A percentile compares a stretch with the other conserved stretches of the same genome.
Conservation (phyloP, 1,284 basidiomycete species). For the Cutaneotrichosporon sp. region DNA sequence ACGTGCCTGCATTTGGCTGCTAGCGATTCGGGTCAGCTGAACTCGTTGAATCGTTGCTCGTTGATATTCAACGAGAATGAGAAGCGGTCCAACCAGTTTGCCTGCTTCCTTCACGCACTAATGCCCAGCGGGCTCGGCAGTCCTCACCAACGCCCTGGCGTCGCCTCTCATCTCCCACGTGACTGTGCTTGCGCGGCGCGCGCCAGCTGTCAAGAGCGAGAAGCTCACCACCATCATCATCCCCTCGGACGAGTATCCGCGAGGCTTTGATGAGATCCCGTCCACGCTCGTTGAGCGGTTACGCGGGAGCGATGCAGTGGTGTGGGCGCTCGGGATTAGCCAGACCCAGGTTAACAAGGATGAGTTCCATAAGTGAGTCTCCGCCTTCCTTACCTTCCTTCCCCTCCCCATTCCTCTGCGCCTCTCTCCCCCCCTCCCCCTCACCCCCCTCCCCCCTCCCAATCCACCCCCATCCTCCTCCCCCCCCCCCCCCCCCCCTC, state of each 20-base stretch:
- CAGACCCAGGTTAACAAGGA: constrained; percentile 11
- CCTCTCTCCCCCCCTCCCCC: too few relatives aligned
- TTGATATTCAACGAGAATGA: background rate
- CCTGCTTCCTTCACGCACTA: background rate
- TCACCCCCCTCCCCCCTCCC: too few relatives aligned
- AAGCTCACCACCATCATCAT: constrained; percentile 32
- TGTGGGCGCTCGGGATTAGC: constrained; percentile 39
- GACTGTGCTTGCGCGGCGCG: constrained; percentile 33
- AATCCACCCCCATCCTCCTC: too few relatives aligned
- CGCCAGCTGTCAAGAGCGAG: constrained; percentile 20
- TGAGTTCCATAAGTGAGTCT: constrained; percentile 21
- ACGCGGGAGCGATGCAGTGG: constrained; percentile 20
- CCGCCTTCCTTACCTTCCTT: too few relatives aligned
- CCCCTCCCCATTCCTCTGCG: too few relatives aligned
- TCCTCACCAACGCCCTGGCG: constrained; percentile 31
- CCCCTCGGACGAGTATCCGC: constrained; percentile 30
- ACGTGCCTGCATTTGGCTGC: background rate
- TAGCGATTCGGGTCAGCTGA: background rate
- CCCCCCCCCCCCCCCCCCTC: too few relatives aligned
- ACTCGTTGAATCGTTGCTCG: too few relatives aligned
- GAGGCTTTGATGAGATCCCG: constrained; percentile 31
- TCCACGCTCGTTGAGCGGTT: constrained; percentile 23
- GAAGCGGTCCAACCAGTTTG: too few relatives aligned
- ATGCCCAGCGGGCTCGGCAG: constrained; percentile 30
- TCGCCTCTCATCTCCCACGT: constrained; percentile 30